Conservation (phyloP, 495 filamentous ascomycete species). For the Podospora anserina region DNA sequence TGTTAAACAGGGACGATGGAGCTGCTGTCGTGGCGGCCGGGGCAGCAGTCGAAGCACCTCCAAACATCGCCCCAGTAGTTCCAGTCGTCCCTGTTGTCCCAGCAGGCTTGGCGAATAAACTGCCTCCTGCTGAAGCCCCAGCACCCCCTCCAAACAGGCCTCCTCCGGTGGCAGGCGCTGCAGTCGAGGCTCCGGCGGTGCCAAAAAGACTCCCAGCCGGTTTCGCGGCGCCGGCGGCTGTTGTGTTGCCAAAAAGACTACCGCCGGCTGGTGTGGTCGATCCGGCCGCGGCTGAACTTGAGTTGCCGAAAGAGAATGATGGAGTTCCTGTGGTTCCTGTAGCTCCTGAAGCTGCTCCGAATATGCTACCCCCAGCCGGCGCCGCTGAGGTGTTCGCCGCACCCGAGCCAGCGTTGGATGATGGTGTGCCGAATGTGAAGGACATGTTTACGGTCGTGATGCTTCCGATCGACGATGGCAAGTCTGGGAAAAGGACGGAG, state of each 20-base stretch:
- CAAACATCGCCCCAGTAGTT: constrained; percentile 20
- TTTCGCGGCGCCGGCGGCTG: constrained; percentile 33
- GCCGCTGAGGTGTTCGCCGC: constrained; percentile 40
- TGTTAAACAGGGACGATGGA: constrained; percentile 21
- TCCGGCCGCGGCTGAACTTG: constrained; percentile 27
- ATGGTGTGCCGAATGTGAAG: constrained; percentile 40
- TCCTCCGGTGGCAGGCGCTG: constrained; percentile 15
- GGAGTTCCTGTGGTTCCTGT: constrained; percentile 12
- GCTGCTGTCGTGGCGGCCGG: constrained; percentile 4
- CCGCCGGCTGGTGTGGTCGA: constrained; percentile 32
- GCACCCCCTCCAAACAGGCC: constrained; percentile 19
- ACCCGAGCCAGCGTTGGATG: constrained; percentile 36
- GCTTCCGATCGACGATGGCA: background rate
- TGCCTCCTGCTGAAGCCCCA: constrained; percentile 25
- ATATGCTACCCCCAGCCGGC: constrained; percentile 39
- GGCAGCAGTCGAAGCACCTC: constrained; percentile 14
- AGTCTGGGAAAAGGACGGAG: background rate
- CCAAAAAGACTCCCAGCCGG: constrained; percentile 29
- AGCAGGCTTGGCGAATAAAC: constrained; percentile 41
- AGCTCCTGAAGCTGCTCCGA: constrained; percentile 28
- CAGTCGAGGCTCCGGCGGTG: constrained; percentile 21
- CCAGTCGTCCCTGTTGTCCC: constrained; percentile 22
- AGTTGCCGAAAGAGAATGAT: constrained; percentile 38
- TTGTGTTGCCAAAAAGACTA: constrained; percentile 50
- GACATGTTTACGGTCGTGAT: constrained; percentile 24